phyloP scores from a whole-genome alignment of 345 rosid species.

The Gossypium arboreum region DNA sequence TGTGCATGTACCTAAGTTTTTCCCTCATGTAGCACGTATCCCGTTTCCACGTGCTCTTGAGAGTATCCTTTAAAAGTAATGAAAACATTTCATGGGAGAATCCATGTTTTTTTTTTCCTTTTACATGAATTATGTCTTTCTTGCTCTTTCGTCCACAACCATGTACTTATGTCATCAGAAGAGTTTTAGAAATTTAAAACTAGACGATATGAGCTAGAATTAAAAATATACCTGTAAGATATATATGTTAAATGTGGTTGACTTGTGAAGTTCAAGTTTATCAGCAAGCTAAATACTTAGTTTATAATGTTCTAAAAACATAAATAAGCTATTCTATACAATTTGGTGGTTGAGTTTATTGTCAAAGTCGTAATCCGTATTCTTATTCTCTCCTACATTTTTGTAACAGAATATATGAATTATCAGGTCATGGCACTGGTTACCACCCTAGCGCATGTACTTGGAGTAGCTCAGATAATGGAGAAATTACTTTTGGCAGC shows the following conservation, averaged over 20 bases:
- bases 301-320: too few species aligned
- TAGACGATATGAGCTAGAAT: background rate
- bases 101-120: background rate
- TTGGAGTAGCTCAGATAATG: background rate
- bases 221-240: too few species aligned
- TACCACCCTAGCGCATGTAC: background rate
- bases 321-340: too few species aligned
- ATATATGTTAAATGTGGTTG: background rate
- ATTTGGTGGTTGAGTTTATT: too few species aligned
- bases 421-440: background rate
- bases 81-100: slow-evolving; percentile 8
- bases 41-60: slow-evolving; percentile 5
- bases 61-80: slow-evolving; percentile 6
- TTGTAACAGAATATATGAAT: too few species aligned
- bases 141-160: background rate
- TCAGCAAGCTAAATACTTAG: background rate
- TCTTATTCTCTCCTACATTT: too few species aligned
- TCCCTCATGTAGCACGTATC: slow-evolving; percentile 5
- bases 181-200: background rate
- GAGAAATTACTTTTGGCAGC: background rate
- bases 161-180: background rate
- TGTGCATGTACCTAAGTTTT: slow-evolving; percentile 3
- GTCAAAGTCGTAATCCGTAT: too few species aligned
- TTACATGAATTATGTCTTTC: background rate
- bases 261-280: background rate